A percentile compares a stretch with the other conserved stretches of the same genome.
phyloP scores from a whole-genome alignment of 805 yeast species.

The Kodamaea restingae region DNA sequence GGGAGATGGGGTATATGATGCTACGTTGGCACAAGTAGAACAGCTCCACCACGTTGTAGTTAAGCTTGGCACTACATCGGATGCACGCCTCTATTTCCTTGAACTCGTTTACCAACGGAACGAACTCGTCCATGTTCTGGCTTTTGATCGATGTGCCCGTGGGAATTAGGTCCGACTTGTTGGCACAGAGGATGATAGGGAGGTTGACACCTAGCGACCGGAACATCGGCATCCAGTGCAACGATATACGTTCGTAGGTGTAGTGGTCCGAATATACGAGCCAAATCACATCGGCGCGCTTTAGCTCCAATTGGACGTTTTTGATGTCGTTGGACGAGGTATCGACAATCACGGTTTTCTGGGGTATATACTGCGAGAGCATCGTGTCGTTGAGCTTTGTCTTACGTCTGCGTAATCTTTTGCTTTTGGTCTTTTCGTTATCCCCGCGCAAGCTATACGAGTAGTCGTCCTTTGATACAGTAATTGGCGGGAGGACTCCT shows the following conservation, averaged over 20 bases:
- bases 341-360: constrained; percentile 70
- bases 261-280: constrained; percentile 92
- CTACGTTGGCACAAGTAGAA: constrained; percentile 92
- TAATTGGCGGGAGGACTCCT: constrained; percentile 69
- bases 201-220: constrained; percentile 90
- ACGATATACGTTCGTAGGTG: constrained; percentile 85
- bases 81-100: constrained; percentile 93
- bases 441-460: constrained; percentile 34
- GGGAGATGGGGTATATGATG: constrained; percentile 88
- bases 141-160: constrained; percentile 44
- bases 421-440: constrained; percentile 1
- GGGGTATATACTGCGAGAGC: constrained; percentile 33
- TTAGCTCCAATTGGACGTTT: constrained; percentile 63
- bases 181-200: constrained; percentile 89
- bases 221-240: constrained; percentile 93
- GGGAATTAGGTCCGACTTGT: constrained; percentile 56
- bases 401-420: constrained; percentile 4
- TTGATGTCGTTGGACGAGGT: constrained; percentile 66
- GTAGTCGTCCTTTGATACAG: constrained; percentile 65
- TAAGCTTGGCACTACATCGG: constrained; percentile 80
- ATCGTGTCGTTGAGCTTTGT: constrained; percentile 1
- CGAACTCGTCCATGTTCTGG: constrained; percentile 67
- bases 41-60: constrained; percentile 82
- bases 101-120: constrained; percentile 82
- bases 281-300: constrained; percentile 89